phyloP scores from a whole-genome alignment of 2,329 filamentous ascomycete genomes.

The Corniculantispora saksenae region DNA sequence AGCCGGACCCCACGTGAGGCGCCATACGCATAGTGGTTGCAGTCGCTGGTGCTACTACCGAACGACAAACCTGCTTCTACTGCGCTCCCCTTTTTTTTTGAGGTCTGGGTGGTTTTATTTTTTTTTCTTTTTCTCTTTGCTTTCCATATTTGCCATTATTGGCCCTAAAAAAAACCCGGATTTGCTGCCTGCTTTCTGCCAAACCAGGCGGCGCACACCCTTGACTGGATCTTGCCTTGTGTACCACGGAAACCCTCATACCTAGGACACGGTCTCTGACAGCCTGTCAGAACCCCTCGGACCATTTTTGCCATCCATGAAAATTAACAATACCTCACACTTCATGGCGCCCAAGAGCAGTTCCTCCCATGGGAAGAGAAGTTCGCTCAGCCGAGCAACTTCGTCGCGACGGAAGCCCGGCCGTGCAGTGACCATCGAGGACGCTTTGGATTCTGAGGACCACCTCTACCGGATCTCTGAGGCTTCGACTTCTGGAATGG shows the following conservation, averaged over 20 bases:
- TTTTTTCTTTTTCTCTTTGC: neutral
- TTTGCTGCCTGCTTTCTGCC: neutral
- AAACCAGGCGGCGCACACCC: neutral
- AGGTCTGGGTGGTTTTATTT: neutral
- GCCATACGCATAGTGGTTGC: slow-evolving; percentile 11
- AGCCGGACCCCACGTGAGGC: slow-evolving; percentile 5
- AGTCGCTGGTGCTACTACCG: slow-evolving; percentile 3
- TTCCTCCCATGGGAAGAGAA: slow-evolving; percentile 1
- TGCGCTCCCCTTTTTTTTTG: neutral
- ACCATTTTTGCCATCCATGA: neutral
- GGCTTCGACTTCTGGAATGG: neutral
- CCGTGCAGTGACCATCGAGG: slow-evolving; percentile 12
- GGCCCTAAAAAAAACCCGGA: neutral
- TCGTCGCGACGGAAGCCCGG: slow-evolving; percentile 10
- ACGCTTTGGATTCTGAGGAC: slow-evolving; percentile 9
- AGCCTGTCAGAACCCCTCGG: neutral
- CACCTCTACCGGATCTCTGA: neutral
- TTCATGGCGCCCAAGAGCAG: slow-evolving; percentile 6
- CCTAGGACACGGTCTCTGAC: neutral
- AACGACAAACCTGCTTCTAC: slow-evolving; percentile 1
- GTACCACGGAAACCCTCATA: slow-evolving; percentile 8
- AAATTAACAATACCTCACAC: neutral
- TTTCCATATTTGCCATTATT: neutral
- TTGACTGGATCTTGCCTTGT: neutral
- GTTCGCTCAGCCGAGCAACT: slow-evolving; percentile 15